Conservation (phyloP, 1,284 basidiomycete species). For the Heterobasidion irregulare region DNA sequence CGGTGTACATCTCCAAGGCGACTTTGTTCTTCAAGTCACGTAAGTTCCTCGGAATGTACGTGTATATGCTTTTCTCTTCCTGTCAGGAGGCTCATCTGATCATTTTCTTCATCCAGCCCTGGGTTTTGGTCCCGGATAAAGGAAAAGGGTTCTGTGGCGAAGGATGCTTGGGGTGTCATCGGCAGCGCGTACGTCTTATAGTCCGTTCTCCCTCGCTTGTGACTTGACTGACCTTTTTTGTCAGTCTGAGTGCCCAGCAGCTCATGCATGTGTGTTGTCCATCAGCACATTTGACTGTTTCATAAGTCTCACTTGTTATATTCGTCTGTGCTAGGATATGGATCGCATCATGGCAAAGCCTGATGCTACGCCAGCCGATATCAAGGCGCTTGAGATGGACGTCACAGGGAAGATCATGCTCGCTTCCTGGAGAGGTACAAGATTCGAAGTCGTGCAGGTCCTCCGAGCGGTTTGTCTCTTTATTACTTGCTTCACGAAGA, state of each 20-base stretch:
- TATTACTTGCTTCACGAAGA: not conserved
- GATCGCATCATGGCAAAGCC: constrained; percentile 86
- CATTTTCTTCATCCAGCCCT: constrained; percentile 40
- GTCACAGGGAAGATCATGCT: constrained; percentile 94
- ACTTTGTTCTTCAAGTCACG: constrained; percentile 87
- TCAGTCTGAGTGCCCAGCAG: constrained; percentile 62
- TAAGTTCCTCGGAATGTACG: constrained; percentile 85
- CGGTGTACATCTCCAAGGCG: constrained; percentile 90
- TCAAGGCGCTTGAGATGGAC: constrained; percentile 87
- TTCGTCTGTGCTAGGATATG: constrained; percentile 67
- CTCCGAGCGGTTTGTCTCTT: constrained; percentile 48
- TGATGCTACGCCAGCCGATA: constrained; percentile 76
- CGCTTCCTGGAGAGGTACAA: constrained; percentile 91
- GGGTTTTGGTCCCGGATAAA: constrained; percentile 94
- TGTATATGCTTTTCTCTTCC: constrained; percentile 9
- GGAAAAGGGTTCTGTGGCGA: constrained; percentile 88
- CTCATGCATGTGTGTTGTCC: constrained; percentile 30
- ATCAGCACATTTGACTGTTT: not conserved
- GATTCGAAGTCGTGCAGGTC: constrained; percentile 86
- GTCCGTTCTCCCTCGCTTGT: not conserved
- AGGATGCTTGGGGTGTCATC: constrained; percentile 91
- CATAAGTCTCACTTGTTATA: constrained; percentile 19
- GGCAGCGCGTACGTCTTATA: constrained; percentile 69
- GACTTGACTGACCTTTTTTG: not conserved
- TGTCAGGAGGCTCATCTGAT: not conserved